Evolutionary conservation across 495 filamentous ascomycete species (phyloP), one percentile per base, ranked within the genome.

Genomic region (Friedmanniomyces endolithicus): DNA sequence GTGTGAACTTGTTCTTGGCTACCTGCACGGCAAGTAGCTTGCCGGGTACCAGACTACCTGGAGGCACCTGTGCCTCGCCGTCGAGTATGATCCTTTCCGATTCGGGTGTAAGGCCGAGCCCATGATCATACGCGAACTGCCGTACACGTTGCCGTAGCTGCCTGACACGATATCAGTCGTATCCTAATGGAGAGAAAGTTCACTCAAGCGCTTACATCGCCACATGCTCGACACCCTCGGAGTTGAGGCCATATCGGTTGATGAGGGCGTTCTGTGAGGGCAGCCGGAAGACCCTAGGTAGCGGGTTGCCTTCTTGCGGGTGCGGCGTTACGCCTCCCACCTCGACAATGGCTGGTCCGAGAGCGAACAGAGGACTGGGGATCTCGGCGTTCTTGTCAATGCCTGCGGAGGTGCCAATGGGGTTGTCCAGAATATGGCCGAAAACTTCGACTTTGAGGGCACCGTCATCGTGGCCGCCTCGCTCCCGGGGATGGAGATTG

Each of bases 221-320:
- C 73, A 95, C 86, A 61, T 82, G 75, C 58, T 94, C 90, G 1
- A 87, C 90, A 9, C 92, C 92, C 53, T 85, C 78, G 17, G 86
- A 92, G 67, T 96, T 96, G 57, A 97, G 78, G 0, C 92, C 94
- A 68, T 96, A 97, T 8, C 94, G 83, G 67, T 98, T 98, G 69
- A 98, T 86, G 65, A 98, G 74, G 11, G 83, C 87, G 41, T 89
- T 82, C 51, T 94, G 79, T 4, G 78, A 82, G 1, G 85, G 81
- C 0, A 98, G 59, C 11, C 92, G 81, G 69, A 90, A 98, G 11
- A 98, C 87, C 35, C 92, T 79, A 0, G 92, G 89, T 54, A 80
- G 82, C 0, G 83, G 80, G 67, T 97, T 97, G 6, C 92, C 92
- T 7, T 77, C 77, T 64, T 98, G 94, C 0, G 89, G 86, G 3